Conservation (phyloP, 345 rosid species). For the Populus deltoides region DNA sequence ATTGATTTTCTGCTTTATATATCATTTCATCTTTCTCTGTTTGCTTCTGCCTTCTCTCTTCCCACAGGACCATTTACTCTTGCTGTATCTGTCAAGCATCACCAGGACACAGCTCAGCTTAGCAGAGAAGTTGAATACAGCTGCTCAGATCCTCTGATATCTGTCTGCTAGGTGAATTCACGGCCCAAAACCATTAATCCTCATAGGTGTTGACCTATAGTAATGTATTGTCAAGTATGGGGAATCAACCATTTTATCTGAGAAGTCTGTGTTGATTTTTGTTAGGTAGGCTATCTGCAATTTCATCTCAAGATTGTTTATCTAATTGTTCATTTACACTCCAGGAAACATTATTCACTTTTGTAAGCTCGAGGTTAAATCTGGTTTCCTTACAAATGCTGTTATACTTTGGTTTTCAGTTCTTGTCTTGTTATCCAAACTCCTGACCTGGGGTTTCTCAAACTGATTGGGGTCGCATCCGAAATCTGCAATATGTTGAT, state of each 20-base stretch:
- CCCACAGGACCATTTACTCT: slow-evolving; percentile 70
- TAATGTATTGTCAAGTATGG: neutral
- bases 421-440: neutral
- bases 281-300: neutral
- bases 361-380: neutral
- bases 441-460: neutral
- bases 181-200: neutral
- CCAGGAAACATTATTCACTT: neutral
- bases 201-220: neutral
- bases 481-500: too few relatives aligned
- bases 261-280: slow-evolving; percentile 4
- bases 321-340: neutral
- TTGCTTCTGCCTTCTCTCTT: neutral
- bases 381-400: neutral
- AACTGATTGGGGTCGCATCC: neutral
- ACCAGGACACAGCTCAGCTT: slow-evolving; percentile 86
- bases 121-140: slow-evolving; percentile 90
- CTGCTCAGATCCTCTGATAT: slow-evolving; percentile 70
- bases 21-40: neutral
- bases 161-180: neutral
- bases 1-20: neutral
- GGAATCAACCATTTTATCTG: neutral
- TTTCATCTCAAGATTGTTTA: neutral
- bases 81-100: slow-evolving; percentile 85
- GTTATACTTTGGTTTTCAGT: neutral